A percentile compares a stretch with the other conserved stretches of the same genome.
These are phyloP conservation scores for Candida broadrunensis DNA, from an alignment of 805 yeast species.

Conservation along the genomic window DNA sequence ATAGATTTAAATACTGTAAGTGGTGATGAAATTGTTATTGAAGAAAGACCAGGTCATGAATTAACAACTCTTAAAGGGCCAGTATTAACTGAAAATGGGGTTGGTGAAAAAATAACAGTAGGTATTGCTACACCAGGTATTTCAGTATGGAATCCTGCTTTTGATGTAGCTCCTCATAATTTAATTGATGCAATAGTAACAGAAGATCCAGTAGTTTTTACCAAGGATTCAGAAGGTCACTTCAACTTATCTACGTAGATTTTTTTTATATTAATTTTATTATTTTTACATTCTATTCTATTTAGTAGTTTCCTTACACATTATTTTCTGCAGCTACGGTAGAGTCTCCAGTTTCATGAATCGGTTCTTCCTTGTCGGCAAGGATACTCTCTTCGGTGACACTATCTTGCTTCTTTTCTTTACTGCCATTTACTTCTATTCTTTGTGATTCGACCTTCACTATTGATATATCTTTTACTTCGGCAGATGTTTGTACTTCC, in stretches of 20 bases:
- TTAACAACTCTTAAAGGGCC: constrained; percentile 73
- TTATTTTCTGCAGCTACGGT: no score
- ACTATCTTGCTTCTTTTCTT: no score
- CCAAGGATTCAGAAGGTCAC: constrained; percentile 48
- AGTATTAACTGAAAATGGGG: constrained; percentile 20
- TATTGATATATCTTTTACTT: no score
- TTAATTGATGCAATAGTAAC: constrained; percentile 88
- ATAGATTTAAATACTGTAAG: constrained; percentile 64
- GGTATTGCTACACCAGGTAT: constrained; percentile 84
- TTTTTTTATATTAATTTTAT: neutral
- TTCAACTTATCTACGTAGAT: constrained; percentile 38
- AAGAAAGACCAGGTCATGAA: constrained; percentile 81
- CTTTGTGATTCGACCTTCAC: no score
- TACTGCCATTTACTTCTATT: no score
- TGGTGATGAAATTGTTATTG: constrained; percentile 80
- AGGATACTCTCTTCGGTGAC: no score
- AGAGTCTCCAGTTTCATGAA: no score
- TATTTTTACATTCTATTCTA: neutral
- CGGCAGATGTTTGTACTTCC: no score
- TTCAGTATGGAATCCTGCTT: constrained; percentile 93
- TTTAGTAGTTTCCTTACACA: no score
- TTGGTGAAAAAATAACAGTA: constrained; percentile 48
- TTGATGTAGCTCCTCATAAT: constrained; percentile 85
- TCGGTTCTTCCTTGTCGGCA: no score
- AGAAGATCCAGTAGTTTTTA: constrained; percentile 57